A percentile compares a stretch with the other conserved stretches of the same genome.
phyloP scores from a whole-genome alignment of 768 basidiomycete genomes.

The Trichaptum fuscoviolaceum region DNA sequence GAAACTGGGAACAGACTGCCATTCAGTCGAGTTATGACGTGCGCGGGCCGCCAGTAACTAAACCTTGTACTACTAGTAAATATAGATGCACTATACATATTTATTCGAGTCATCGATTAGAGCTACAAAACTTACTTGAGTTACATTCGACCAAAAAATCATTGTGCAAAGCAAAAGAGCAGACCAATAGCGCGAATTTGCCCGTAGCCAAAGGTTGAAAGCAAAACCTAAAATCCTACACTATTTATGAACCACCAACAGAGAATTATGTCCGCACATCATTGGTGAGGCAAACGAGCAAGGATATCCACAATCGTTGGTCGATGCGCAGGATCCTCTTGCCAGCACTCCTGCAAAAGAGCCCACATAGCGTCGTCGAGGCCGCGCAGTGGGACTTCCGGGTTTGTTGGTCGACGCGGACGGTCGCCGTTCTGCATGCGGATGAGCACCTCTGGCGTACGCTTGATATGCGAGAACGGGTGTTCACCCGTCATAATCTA shows the following conservation, averaged over 20 bases:
- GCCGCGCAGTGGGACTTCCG: constrained; percentile 32
- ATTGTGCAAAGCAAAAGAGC: no score
- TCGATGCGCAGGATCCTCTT: constrained; percentile 27
- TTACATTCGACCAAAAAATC: no score
- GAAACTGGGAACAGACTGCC: no score
- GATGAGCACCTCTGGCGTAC: constrained; percentile 48
- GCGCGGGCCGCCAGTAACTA: no score
- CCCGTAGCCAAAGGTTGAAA: background rate
- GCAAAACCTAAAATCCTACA: background rate
- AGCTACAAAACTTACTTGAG: no score
- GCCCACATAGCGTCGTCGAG: constrained; percentile 43
- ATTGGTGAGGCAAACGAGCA: background rate
- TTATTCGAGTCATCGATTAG: no score
- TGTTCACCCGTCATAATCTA: constrained; percentile 50
- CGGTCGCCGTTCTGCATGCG: constrained; percentile 35
- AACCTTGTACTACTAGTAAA: no score
- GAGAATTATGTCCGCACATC: background rate
- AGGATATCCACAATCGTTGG: constrained; percentile 33
- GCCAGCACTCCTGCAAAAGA: constrained; percentile 40
- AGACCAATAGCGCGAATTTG: no score
- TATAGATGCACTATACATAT: no score
- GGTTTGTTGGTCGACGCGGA: constrained; percentile 36
- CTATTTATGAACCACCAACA: background rate
- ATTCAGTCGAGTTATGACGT: no score
- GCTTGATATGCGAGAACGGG: constrained; percentile 45